Conservation (phyloP, 192 early-diverging fungal genomes). For the Backusella macrospora region DNA sequence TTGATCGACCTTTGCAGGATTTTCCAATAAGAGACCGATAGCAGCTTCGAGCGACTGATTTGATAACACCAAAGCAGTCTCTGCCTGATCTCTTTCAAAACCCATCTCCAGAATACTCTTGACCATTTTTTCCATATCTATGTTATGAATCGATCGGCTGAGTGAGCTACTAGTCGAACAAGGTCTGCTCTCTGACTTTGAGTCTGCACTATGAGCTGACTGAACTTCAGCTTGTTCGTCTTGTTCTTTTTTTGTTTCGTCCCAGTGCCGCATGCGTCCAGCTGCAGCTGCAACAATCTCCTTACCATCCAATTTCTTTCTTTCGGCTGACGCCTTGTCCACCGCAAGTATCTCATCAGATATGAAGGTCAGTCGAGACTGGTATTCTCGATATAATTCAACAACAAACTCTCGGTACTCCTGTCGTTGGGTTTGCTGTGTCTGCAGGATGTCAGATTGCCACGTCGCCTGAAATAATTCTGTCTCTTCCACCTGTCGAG, state of each 20-base stretch:
- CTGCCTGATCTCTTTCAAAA: slow-evolving; percentile 61
- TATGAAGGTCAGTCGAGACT: slow-evolving; percentile 27
- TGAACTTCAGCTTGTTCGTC: background rate
- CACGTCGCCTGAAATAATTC: slow-evolving; percentile 55
- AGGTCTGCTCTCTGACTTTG: background rate
- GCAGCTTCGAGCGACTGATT: slow-evolving; percentile 62
- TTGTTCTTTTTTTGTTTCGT: background rate
- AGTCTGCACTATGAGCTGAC: background rate
- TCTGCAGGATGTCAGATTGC: slow-evolving; percentile 54
- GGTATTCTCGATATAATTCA: slow-evolving; percentile 53
- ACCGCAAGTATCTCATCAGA: background rate
- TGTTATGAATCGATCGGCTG: background rate
- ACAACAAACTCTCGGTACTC: slow-evolving; percentile 64
- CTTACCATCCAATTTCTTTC: slow-evolving; percentile 51
- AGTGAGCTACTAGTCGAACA: background rate
- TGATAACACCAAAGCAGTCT: slow-evolving; percentile 58
- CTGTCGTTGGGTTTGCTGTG: slow-evolving; percentile 47
- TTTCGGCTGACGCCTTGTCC: background rate
- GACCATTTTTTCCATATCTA: slow-evolving; percentile 26
- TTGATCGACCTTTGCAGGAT: slow-evolving; percentile 48
- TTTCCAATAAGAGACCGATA: slow-evolving; percentile 59
- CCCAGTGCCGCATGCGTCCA: slow-evolving; percentile 18
- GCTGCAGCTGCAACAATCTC: slow-evolving; percentile 52
- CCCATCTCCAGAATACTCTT: slow-evolving; percentile 71
- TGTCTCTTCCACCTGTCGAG: slow-evolving; percentile 50